These are phyloP conservation scores for Tetrahymena elliotti DNA, from an alignment of 73 alveolate species.

Conservation along the genomic window DNA sequence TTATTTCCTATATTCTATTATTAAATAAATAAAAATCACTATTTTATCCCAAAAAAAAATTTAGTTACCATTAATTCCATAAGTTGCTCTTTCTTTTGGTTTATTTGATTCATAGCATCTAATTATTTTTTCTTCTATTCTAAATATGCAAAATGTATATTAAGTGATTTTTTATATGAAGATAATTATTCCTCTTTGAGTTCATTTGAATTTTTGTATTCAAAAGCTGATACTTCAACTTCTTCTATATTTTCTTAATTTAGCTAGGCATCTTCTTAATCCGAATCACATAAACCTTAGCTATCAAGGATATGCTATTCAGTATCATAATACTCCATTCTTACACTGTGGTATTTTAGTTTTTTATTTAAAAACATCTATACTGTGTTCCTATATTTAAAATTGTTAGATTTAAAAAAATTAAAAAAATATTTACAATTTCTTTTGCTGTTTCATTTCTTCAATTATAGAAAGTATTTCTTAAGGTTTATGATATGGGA, in stretches of 20 bases:
- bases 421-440: neutral
- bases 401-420: no score
- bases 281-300: neutral
- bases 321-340: neutral
- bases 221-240: neutral
- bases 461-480: neutral
- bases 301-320: neutral
- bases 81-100: neutral
- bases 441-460: neutral
- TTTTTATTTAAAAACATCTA: neutral
- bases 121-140: neutral
- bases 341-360: neutral
- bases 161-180: neutral
- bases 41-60: neutral
- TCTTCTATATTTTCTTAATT: neutral
- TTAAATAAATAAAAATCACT: neutral
- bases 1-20: neutral
- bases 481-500: neutral
- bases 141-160: neutral
- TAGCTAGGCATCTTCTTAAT: neutral
- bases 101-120: neutral
- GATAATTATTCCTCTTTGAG: neutral
- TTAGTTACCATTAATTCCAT: neutral
- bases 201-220: neutral
- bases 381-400: neutral